phyloP scores from a whole-genome alignment of 2,329 filamentous ascomycete genomes.

The Dryadomyces sulphureus region DNA sequence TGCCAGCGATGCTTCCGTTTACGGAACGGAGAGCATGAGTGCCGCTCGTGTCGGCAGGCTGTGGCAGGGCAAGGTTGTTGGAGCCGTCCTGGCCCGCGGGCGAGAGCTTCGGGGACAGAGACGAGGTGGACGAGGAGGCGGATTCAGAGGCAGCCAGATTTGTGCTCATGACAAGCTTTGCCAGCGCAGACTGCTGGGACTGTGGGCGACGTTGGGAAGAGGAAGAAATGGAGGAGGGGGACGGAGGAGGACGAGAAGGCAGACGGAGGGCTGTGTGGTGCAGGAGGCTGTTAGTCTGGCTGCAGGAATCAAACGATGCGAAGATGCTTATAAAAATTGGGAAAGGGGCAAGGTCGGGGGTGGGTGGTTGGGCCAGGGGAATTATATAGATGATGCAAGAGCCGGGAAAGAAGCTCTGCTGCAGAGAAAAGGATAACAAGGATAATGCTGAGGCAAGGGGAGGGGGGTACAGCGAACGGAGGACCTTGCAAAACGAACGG shows the following conservation, averaged over 20 bases:
- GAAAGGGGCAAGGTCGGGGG: too few species aligned
- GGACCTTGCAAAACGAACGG: too few species aligned
- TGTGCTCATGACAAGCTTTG: conserved; percentile 21
- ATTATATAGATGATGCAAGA: too few species aligned
- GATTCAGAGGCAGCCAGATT: conserved; percentile 17
- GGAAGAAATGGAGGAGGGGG: too few species aligned
- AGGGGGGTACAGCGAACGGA: too few species aligned
- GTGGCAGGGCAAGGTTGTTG: conserved; percentile 11
- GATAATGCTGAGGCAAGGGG: too few species aligned
- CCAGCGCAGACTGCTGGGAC: conserved; percentile 14
- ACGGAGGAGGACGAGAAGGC: not conserved
- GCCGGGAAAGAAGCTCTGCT: too few species aligned
- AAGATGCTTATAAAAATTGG: too few species aligned
- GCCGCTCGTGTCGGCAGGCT: conserved; percentile 13
- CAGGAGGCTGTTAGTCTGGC: too few species aligned
- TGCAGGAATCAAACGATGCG: too few species aligned
- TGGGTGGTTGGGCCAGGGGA: too few species aligned
- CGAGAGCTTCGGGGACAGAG: conserved; percentile 13
- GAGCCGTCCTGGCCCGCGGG: conserved; percentile 13
- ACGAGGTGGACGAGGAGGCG: conserved; percentile 14
- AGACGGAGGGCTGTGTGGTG: not conserved
- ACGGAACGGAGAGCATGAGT: conserved; percentile 18
- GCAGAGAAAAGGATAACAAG: too few species aligned
- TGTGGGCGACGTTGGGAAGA: conserved; percentile 11
- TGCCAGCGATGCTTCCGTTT: not conserved